Evolutionary conservation across 2,329 filamentous ascomycete species (phyloP).

Genomic region (Pyrenochaeta sp.): DNA sequence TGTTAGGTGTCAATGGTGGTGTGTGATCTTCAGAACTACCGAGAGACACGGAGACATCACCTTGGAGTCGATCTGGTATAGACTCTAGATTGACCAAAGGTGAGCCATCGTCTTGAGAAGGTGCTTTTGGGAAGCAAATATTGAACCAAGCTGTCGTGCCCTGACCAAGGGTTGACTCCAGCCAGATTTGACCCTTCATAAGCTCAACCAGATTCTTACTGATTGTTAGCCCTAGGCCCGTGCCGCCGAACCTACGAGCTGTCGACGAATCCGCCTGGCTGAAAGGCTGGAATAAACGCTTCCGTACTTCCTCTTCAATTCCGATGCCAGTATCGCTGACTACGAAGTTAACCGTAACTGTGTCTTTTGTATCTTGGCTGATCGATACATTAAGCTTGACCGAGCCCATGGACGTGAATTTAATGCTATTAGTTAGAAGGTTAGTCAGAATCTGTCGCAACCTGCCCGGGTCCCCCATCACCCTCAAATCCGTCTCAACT

Average conservation of each 20-base stretch:
- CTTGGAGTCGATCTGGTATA: slow-evolving; percentile 72
- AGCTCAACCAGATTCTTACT: slow-evolving; percentile 79
- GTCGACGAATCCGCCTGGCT: slow-evolving; percentile 84
- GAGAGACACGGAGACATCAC: slow-evolving; percentile 66
- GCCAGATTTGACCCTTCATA: slow-evolving; percentile 78
- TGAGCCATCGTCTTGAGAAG: slow-evolving; percentile 59
- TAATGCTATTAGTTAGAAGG: slow-evolving; percentile 66
- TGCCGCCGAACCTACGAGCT: slow-evolving; percentile 79
- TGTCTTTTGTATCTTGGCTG: slow-evolving; percentile 69
- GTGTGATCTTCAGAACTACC: slow-evolving; percentile 70
- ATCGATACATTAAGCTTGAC: slow-evolving; percentile 70
- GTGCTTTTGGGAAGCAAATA: slow-evolving; percentile 78
- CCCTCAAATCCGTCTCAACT: slow-evolving; percentile 73
- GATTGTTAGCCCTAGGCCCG: slow-evolving; percentile 79
- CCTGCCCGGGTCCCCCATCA: slow-evolving; percentile 85
- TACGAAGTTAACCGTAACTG: slow-evolving; percentile 73
- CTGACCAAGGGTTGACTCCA: slow-evolving; percentile 71
- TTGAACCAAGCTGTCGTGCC: slow-evolving; percentile 80
- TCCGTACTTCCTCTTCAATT: slow-evolving; percentile 78
- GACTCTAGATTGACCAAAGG: slow-evolving; percentile 68
- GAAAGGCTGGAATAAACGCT: slow-evolving; percentile 79
- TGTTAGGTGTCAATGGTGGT: slow-evolving; percentile 49
- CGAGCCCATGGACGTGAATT: slow-evolving; percentile 50
- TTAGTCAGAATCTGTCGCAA: slow-evolving; percentile 86
- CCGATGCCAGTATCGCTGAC: slow-evolving; percentile 83